Base-by-base conservation (phyloP, 2,329 filamentous ascomycete species). In the Xylariaceae sp. region DNA sequence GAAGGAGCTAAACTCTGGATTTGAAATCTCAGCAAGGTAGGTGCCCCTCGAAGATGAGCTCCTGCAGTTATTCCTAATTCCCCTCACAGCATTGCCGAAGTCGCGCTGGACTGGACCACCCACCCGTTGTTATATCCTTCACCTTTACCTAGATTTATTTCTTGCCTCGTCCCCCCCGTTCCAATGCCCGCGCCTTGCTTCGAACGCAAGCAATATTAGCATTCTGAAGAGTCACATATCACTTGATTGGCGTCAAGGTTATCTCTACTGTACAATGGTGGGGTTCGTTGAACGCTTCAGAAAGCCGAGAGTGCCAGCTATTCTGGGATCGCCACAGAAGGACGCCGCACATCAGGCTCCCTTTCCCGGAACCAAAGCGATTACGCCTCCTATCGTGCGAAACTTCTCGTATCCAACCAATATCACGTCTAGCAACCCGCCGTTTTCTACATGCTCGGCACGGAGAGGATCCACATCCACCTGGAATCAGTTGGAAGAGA, bases 361-460 rank as follows among this genome's bases (percentile, higher is more conserved):
- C 30, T 49, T 56, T 6, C 51, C 47, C 37, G 54, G 52, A 31
- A 53, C 60, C 29, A 63, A 49, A 44, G 45, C 45, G 9, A 44
- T 40, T 12, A 54, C 53, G 19, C 57, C 60, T 12, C 64, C 64
- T 37, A 57, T 65, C 3, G 34, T 63, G 32, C 60, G 67, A 45
- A 70, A 70, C 35, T 70, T 69, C 56, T 68, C 67, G 27, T 70
- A 70, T 51, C 67, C 67, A 19, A 66, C 57, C 11, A 62, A 58
- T 43, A 49, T 68, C 29, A 51, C 58, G 12, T 59, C 41, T 31
- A 51, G 45, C 12, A 45, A 43, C 11, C 51, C 51, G 9, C 46
- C 49, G 7, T 49, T 55, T 19, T 34, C 51, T 3, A 56, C 48
- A 34, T 54, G 57, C 12, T 42, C 54, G 9, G 12, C 30, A 12